Evolutionary conservation across 768 basidiomycete species (phyloP), one percentile per base, ranked within the genome.

Genomic region (Tricholoma furcatifolium): DNA sequence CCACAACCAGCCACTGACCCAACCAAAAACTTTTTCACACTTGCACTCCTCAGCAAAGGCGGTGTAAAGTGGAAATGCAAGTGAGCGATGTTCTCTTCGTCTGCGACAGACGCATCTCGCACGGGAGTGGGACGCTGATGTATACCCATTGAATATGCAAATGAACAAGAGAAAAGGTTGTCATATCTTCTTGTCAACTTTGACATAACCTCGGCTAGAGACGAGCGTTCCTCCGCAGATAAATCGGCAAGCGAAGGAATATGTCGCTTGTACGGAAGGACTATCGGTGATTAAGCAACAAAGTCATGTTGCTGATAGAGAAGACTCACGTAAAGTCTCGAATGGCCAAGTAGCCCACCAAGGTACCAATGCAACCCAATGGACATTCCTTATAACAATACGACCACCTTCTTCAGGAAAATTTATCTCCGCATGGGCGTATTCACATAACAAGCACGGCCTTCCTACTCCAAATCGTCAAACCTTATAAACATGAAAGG

Each of bases 271-370:
- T 87, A 82, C 0, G 91, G 89, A 27, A 93, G 71, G 45, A 93
- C 90, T 91, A 55, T 7, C 27, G 4, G 34, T 23, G 34, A 14
- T 4, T 4, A 42, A 45, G 10, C 15, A 36, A 39, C 39, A 51
- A 47, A 39, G 52, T 18, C 7, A 30, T 34, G 38, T 12, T 17
- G 6, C 27, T 31, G 6, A 32, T 42, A 7, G 41, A 5, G 18
- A 27, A 18, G 20, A 70, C 76, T 61, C 60, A 88, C 89, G 65
- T 60, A 95, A 70, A 15, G 87, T 76, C 67, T 97, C 94, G 64
- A 85, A 97, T 0, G 94, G 94, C 94, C 93, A 97, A 30, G 82
- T 81, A 6, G 93, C 94, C 94, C 94, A 97, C 87, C 91, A 96
- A 2, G 94, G 94, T 3, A 95, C 93, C 2, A 96, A 63, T 0